Evolutionary conservation across 495 filamentous ascomycete genomes (phyloP).

Genomic region (Aspergillus ostianus): DNA sequence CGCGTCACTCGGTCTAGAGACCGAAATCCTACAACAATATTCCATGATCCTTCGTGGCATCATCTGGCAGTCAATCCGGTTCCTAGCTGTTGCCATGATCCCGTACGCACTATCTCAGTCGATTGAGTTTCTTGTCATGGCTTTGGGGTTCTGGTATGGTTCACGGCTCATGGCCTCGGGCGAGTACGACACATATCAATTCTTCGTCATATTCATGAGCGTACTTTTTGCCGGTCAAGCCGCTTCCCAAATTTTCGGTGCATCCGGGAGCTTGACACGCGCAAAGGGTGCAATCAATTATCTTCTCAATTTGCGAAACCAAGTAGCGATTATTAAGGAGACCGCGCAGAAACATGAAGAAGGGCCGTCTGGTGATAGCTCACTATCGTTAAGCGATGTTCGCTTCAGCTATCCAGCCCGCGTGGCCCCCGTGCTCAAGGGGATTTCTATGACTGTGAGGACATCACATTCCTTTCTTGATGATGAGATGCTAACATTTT

Average conservation of each 20-base stretch:
- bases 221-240: slow-evolving; percentile 51
- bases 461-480: slow-evolving; percentile 32
- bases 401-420: slow-evolving; percentile 14
- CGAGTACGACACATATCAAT: slow-evolving; percentile 47
- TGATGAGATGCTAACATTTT: slow-evolving; percentile 36
- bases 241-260: slow-evolving; percentile 46
- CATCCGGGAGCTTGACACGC: slow-evolving; percentile 44
- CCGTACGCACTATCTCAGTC: slow-evolving; percentile 17
- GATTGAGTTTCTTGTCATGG: slow-evolving; percentile 37
- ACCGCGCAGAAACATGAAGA: too few relatives aligned
- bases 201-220: slow-evolving; percentile 52
- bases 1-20: slow-evolving; percentile 46
- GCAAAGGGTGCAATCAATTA: slow-evolving; percentile 45
- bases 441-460: slow-evolving; percentile 40
- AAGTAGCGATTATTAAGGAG: slow-evolving; percentile 31
- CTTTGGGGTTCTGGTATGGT: slow-evolving; percentile 52
- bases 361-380: too few relatives aligned
- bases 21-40: too few relatives aligned
- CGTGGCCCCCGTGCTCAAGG: slow-evolving; percentile 5
- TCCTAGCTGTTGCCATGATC: too few relatives aligned
- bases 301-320: slow-evolving; percentile 41
- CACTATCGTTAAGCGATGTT: slow-evolving; percentile 8
- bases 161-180: slow-evolving; percentile 39
- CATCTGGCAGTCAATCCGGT: too few relatives aligned
- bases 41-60: too few relatives aligned